Conservation (phyloP, 768 basidiomycete species). For the Trametes punicea region DNA sequence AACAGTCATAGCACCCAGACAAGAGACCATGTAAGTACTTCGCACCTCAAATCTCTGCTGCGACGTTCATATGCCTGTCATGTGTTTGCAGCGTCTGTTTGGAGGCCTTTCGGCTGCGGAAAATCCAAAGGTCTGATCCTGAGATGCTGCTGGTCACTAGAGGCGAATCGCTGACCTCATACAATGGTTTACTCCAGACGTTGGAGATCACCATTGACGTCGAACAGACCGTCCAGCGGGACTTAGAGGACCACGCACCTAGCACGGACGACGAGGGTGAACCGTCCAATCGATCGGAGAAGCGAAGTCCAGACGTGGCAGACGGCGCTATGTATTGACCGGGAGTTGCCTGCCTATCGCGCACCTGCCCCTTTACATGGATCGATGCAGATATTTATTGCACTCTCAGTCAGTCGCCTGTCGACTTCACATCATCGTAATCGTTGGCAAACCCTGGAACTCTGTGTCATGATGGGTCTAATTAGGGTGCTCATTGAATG, state of each 20-base stretch:
- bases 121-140: not conserved
- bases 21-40: conserved; percentile 1
- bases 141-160: not conserved
- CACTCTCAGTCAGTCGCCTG: too few species aligned
- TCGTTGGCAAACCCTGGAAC: too few species aligned
- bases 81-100: not conserved
- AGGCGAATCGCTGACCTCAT: not conserved
- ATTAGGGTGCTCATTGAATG: too few species aligned
- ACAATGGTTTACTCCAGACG: not conserved
- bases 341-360: not conserved
- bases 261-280: not conserved
- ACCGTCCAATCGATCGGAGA: not conserved
- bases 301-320: not conserved
- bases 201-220: conserved; percentile 14
- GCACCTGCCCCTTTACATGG: too few species aligned
- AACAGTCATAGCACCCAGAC: not conserved
- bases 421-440: too few species aligned
- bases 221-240: conserved; percentile 13
- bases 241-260: not conserved
- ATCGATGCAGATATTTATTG: too few species aligned
- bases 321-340: not conserved
- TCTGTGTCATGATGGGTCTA: too few species aligned
- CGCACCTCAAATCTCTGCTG: too few species aligned
- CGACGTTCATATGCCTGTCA: not conserved
- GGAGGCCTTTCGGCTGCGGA: not conserved